A percentile compares a stretch with the other conserved stretches of the same genome.
Evolutionary conservation across 176 grass and related monocot genomes (phyloP).

Genomic region (Musa schizocarpa): DNA sequence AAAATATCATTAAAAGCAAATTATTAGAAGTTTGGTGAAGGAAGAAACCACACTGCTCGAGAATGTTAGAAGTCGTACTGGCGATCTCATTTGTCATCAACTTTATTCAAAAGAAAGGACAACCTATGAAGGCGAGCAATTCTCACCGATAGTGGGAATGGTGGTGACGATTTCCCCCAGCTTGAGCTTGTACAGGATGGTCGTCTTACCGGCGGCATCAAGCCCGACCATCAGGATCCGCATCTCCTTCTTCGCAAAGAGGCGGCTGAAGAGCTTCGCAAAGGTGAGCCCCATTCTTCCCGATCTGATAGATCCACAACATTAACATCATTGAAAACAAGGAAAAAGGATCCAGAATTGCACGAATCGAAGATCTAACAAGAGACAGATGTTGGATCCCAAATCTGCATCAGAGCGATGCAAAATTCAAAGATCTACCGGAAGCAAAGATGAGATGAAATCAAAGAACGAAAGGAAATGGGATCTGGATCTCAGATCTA

Average conservation of each 20-base stretch:
- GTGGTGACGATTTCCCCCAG: slow-evolving; percentile 75
- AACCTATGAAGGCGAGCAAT: neutral
- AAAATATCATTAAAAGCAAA: too few relatives aligned
- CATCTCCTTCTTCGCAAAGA: slow-evolving; percentile 77
- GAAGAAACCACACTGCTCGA: too few relatives aligned
- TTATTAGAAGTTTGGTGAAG: too few relatives aligned
- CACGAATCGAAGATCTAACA: too few relatives aligned
- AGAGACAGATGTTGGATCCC: too few relatives aligned
- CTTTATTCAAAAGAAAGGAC: neutral
- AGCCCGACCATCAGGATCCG: slow-evolving; percentile 71
- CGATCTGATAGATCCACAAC: slow-evolving; percentile 9
- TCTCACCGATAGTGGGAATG: slow-evolving; percentile 63
- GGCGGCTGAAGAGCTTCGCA: slow-evolving; percentile 65
- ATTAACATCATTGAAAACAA: neutral
- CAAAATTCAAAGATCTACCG: too few relatives aligned
- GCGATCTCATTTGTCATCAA: neutral
- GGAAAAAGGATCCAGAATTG: neutral
- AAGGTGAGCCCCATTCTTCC: slow-evolving; percentile 60
- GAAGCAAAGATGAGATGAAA: too few relatives aligned
- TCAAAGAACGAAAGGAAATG: too few relatives aligned
- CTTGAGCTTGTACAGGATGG: slow-evolving; percentile 79
- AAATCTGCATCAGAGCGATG: too few relatives aligned
- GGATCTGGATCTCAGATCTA: too few relatives aligned
- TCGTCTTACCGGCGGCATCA: slow-evolving; percentile 74
- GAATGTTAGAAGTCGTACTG: too few relatives aligned